These are phyloP conservation scores for Schrenkiella parvula DNA, from an alignment of 345 rosid genomes.

Conservation along the genomic window DNA sequence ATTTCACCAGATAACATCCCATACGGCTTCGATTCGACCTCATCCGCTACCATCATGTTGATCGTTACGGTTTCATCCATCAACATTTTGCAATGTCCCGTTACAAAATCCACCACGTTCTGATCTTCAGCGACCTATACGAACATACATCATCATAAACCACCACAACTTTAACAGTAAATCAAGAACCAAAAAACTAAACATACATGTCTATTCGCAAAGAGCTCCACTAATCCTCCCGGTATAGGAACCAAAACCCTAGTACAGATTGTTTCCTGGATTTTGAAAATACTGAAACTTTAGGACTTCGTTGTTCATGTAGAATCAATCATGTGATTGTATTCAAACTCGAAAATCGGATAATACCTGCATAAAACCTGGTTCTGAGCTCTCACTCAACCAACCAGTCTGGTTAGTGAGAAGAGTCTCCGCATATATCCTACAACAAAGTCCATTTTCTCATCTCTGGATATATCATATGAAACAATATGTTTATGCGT, in stretches of 20 bases:
- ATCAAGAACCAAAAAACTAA: not conserved
- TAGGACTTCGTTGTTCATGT: not conserved
- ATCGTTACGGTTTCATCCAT: slow-evolving; percentile 43
- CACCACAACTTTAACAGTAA: not conserved
- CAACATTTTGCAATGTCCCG: slow-evolving; percentile 47
- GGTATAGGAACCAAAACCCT: slow-evolving; percentile 75
- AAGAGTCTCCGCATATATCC: slow-evolving; percentile 65
- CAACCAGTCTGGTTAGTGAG: slow-evolving; percentile 65
- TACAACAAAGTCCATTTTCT: slow-evolving; percentile 22
- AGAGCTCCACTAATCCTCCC: slow-evolving; percentile 79
- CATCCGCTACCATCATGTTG: slow-evolving; percentile 22
- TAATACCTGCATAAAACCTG: slow-evolving; percentile 44
- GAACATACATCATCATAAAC: not conserved
- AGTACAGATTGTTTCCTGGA: slow-evolving; percentile 71
- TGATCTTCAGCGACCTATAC: slow-evolving; percentile 72
- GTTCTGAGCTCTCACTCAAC: slow-evolving; percentile 54
- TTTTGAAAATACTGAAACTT: not conserved
- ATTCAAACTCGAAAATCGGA: not conserved
- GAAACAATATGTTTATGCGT: not conserved
- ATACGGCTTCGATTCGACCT: slow-evolving; percentile 35
- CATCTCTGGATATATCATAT: not conserved
- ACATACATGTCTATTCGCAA: slow-evolving; percentile 66
- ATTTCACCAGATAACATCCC: slow-evolving; percentile 20
- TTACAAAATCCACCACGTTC: slow-evolving; percentile 54
- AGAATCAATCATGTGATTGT: not conserved